These are phyloP conservation scores for Gossypium davidsonii DNA, from an alignment of 441 rosid genomes.

Conservation along the genomic window DNA sequence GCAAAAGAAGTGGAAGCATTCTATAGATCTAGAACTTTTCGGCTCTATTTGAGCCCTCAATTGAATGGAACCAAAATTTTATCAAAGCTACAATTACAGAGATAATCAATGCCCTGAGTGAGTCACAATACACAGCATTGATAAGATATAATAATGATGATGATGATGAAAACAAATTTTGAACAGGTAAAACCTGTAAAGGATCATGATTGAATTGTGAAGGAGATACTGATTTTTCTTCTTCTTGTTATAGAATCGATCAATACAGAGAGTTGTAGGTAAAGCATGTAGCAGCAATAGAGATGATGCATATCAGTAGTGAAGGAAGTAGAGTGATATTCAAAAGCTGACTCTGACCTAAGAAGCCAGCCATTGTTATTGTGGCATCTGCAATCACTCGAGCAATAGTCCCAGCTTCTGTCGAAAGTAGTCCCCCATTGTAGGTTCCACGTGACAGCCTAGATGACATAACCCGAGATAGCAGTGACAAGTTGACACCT, in stretches of 20 bases:
- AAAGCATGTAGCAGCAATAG: constrained; percentile 75
- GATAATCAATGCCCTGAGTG: constrained; percentile 18
- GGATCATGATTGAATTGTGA: background rate
- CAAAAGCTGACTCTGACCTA: constrained; percentile 63
- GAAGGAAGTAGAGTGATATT: constrained; percentile 86
- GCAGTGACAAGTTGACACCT: constrained; percentile 91
- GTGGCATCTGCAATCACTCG: constrained; percentile 91
- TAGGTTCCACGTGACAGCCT: constrained; percentile 93
- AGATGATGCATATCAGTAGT: constrained; percentile 56
- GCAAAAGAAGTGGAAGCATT: background rate
- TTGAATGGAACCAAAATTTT: constrained; percentile 5
- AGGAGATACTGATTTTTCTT: constrained; percentile 5
- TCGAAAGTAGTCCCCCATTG: constrained; percentile 94
- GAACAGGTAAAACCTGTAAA: constrained; percentile 3
- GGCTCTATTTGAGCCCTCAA: background rate
- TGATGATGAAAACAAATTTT: background rate
- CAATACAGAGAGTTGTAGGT: constrained; percentile 94
- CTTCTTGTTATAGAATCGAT: constrained; percentile 3
- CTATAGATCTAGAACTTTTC: background rate
- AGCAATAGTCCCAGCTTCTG: constrained; percentile 96
- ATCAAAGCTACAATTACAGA: constrained; percentile 5
- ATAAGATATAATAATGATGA: background rate
- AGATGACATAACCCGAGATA: constrained; percentile 95
- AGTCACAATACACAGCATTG: background rate
- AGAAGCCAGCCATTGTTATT: constrained; percentile 80